Evolutionary conservation across 2,329 filamentous ascomycete species (phyloP).

Genomic region (Colletotrichum theobromicola): DNA sequence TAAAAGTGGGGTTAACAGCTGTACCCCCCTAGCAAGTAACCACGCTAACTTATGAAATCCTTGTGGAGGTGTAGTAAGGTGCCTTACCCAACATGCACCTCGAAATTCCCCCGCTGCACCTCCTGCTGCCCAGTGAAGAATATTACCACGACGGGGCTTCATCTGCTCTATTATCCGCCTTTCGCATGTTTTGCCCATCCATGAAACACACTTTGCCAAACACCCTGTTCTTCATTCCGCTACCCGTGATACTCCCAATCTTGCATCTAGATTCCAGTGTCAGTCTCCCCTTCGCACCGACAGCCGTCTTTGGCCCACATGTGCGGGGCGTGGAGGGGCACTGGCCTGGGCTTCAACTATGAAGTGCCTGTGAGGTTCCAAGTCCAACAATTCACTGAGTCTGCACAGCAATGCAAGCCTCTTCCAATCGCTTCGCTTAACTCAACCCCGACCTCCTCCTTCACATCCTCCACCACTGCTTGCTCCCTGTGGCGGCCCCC

Average conservation of each 20-base stretch:
- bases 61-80: no score
- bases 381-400: neutral
- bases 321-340: neutral
- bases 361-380: neutral
- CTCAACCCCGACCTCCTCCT: neutral
- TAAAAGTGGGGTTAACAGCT: no score
- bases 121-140: neutral
- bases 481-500: neutral
- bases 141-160: neutral
- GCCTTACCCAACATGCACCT: no score
- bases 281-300: neutral
- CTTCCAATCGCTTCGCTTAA: neutral
- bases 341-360: no score
- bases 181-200: neutral
- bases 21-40: no score
- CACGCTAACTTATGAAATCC: no score
- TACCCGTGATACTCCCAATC: neutral
- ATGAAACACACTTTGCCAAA: neutral
- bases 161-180: neutral
- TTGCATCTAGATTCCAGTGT: neutral
- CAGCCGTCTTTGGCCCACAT: neutral
- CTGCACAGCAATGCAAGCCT: neutral
- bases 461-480: no score
- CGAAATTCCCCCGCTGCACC: slow-evolving; percentile 1
- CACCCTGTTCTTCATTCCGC: neutral